These are phyloP conservation scores for Tulasnella sp. DNA, from an alignment of 768 basidiomycete genomes.

Conservation along the genomic window DNA sequence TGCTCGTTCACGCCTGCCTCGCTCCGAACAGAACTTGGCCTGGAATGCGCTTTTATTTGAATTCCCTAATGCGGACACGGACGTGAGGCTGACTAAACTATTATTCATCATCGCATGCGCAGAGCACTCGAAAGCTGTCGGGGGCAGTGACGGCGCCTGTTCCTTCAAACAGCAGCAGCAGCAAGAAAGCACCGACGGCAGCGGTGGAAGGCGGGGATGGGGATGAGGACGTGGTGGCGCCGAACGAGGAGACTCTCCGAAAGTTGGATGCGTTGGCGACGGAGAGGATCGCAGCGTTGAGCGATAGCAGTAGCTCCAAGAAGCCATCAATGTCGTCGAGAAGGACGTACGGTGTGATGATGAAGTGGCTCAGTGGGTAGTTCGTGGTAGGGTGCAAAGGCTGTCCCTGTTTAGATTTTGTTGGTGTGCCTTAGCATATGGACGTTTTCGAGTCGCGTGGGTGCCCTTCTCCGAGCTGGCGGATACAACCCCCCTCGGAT, in stretches of 20 bases:
- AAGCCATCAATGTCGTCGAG: not conserved
- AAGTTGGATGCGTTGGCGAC: slow-evolving; percentile 61
- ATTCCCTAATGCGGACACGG: not conserved
- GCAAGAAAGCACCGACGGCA: too few species aligned
- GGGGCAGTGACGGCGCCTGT: slow-evolving; percentile 20
- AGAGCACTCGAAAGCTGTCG: slow-evolving; percentile 31
- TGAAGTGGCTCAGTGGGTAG: not conserved
- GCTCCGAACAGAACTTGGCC: not conserved
- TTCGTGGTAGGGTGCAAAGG: not conserved
- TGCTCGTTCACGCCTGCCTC: slow-evolving; percentile 33
- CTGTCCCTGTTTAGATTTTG: not conserved
- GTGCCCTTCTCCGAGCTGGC: not conserved
- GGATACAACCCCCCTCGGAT: not conserved
- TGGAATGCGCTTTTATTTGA: not conserved
- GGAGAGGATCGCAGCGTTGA: slow-evolving; percentile 42
- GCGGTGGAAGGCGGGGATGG: too few species aligned
- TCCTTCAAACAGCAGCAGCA: not conserved
- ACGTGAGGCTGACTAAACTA: not conserved
- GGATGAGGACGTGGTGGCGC: slow-evolving; percentile 39
- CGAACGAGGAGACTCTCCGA: slow-evolving; percentile 37
- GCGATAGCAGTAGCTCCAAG: not conserved
- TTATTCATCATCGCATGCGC: not conserved
- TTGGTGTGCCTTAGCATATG: not conserved
- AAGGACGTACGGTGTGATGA: not conserved
- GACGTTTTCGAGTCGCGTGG: not conserved